Evolutionary conservation across 2,329 filamentous ascomycete genomes (phyloP).

Genomic region (Bipolaris zeicola): DNA sequence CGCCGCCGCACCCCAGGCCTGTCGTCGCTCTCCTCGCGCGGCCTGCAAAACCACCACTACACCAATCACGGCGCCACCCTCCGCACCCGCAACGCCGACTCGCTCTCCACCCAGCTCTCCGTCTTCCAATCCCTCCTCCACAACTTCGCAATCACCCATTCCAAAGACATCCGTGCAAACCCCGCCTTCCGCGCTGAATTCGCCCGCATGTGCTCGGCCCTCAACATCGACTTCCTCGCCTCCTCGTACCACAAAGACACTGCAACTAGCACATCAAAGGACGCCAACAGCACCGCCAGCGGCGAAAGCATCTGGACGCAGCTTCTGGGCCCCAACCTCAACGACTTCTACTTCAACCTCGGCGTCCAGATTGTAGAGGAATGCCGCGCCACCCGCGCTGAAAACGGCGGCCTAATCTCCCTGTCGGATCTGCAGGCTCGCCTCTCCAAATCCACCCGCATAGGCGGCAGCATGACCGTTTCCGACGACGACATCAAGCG

Average conservation of each 20-base stretch:
- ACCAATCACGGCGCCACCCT: constrained; percentile 86
- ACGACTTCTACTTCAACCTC: constrained; percentile 98
- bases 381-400: constrained; percentile 80
- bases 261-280: background rate
- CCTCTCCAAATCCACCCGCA: constrained; percentile 70
- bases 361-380: constrained; percentile 95
- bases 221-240: constrained; percentile 92
- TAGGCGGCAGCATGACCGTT: constrained; percentile 74
- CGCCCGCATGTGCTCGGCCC: constrained; percentile 96
- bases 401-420: constrained; percentile 92
- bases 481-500: constrained; percentile 92
- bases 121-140: constrained; percentile 96
- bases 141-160: constrained; percentile 93
- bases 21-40: constrained; percentile 65
- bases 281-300: background rate
- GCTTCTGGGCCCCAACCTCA: constrained; percentile 86
- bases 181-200: constrained; percentile 96
- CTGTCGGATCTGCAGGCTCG: constrained; percentile 79
- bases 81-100: constrained; percentile 81
- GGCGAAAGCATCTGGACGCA: constrained; percentile 86
- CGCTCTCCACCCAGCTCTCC: constrained; percentile 88
- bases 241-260: constrained; percentile 54
- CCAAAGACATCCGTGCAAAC: constrained; percentile 93
- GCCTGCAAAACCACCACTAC: constrained; percentile 83
- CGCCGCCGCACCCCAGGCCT: constrained; percentile 83